Evolutionary conservation across 768 basidiomycete genomes (phyloP).

Genomic region (Suillus weaverae): DNA sequence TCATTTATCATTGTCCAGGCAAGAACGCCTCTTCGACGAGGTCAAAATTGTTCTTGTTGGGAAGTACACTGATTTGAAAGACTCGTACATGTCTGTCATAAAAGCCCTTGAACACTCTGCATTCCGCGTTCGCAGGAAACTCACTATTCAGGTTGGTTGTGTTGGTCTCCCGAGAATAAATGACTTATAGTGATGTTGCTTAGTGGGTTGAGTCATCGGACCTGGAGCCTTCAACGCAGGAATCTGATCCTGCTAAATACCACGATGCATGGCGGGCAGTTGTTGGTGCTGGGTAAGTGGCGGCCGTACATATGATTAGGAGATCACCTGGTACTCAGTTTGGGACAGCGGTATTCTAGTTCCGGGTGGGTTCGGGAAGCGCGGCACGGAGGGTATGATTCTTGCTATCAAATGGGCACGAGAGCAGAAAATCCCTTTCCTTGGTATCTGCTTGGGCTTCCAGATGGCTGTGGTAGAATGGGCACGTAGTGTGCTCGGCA

Average conservation of each 20-base stretch:
- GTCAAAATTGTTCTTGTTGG: conserved; percentile 92
- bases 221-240: conserved; percentile 79
- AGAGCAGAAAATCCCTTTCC: conserved; percentile 91
- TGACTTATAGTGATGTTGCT: background rate
- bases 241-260: conserved; percentile 79
- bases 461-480: conserved; percentile 96
- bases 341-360: conserved; percentile 85
- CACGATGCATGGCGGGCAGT: conserved; percentile 95
- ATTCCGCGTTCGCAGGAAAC: conserved; percentile 84
- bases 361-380: conserved; percentile 91
- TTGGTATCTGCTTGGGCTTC: conserved; percentile 97
- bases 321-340: conserved; percentile 11
- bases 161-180: conserved; percentile 11
- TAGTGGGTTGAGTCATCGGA: conserved; percentile 98
- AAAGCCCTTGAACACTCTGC: conserved; percentile 98
- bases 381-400: conserved; percentile 97
- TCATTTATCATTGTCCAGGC: conserved; percentile 46
- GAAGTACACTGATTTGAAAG: conserved; percentile 95
- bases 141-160: conserved; percentile 69
- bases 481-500: conserved; percentile 79
- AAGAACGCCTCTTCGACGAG: conserved; percentile 87
- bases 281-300: conserved; percentile 79
- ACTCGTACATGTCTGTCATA: conserved; percentile 97
- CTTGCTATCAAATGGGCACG: conserved; percentile 97
- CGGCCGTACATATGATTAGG: background rate